phyloP scores from a whole-genome alignment of 2,329 filamentous ascomycete genomes.

The Epichloe aotearoae region DNA sequence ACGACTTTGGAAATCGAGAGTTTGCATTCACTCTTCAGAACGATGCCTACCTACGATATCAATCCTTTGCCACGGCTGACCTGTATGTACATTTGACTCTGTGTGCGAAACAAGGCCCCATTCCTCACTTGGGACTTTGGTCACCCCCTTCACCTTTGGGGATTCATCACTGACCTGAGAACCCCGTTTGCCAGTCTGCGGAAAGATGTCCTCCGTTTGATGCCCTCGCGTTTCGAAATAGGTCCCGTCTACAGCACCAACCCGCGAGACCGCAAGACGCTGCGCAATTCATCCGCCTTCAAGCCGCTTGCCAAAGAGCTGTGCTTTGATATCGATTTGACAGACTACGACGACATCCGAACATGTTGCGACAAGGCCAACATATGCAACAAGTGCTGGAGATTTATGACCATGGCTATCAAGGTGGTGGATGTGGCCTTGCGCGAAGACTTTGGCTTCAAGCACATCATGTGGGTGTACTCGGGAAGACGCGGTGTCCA shows the following conservation, averaged over 20 bases:
- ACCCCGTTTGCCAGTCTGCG: constrained; percentile 45
- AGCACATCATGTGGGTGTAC: constrained; percentile 97
- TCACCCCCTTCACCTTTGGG: neutral
- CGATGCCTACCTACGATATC: constrained; percentile 85
- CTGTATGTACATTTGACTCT: constrained; percentile 23
- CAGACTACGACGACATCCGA: constrained; percentile 93
- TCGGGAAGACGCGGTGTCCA: constrained; percentile 92
- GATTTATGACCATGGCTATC: constrained; percentile 95
- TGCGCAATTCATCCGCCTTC: constrained; percentile 71
- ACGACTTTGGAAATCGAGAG: constrained; percentile 85
- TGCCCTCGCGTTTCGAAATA: constrained; percentile 93
- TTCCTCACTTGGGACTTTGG: too few species aligned
- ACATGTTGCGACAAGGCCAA: constrained; percentile 90
- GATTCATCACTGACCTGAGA: constrained; percentile 3
- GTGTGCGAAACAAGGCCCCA: neutral
- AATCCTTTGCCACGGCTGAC: constrained; percentile 47
- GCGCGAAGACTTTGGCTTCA: constrained; percentile 89
- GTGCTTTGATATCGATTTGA: constrained; percentile 99
- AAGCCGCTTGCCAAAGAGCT: constrained; percentile 83
- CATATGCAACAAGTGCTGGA: constrained; percentile 91
- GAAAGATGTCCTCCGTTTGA: constrained; percentile 78
- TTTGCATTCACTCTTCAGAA: constrained; percentile 93
- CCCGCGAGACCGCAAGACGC: constrained; percentile 79
- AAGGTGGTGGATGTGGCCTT: constrained; percentile 81
- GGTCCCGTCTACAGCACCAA: constrained; percentile 94